Conservation (phyloP, 2,329 filamentous ascomycete genomes). For the Elsinoe arachidis region DNA sequence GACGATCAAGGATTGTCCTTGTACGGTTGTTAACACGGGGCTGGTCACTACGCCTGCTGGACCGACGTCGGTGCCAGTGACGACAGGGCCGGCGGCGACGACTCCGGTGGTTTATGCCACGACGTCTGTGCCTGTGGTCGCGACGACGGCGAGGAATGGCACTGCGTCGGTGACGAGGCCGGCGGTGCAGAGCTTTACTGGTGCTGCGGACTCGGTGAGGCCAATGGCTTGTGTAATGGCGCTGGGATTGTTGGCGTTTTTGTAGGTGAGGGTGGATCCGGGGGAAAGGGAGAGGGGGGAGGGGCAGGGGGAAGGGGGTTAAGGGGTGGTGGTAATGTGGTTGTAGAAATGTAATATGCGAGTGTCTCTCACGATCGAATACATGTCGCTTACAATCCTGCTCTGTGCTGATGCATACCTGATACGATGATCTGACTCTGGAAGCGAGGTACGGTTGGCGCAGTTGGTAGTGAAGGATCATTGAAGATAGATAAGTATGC, state of each 20-base stretch:
- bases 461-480: no score
- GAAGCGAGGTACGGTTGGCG: no score
- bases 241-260: neutral
- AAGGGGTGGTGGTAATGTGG: no score
- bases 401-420: no score
- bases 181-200: neutral
- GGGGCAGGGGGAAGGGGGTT: no score
- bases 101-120: neutral
- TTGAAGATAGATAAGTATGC: no score
- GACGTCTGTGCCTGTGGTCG: slow-evolving; percentile 1
- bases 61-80: neutral
- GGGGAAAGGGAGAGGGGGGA: no score
- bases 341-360: no score
- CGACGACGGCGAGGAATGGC: neutral
- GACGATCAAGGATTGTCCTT: slow-evolving; percentile 11
- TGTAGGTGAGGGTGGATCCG: neutral
- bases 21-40: slow-evolving; percentile 7
- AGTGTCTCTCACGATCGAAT: no score
- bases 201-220: neutral
- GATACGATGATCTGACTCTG: no score
- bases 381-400: no score
- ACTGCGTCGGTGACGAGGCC: neutral
- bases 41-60: neutral
- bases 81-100: neutral
- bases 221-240: neutral